phyloP scores from a whole-genome alignment of 2,329 filamentous ascomycete species.

The Magnaporthiopsis poae region DNA sequence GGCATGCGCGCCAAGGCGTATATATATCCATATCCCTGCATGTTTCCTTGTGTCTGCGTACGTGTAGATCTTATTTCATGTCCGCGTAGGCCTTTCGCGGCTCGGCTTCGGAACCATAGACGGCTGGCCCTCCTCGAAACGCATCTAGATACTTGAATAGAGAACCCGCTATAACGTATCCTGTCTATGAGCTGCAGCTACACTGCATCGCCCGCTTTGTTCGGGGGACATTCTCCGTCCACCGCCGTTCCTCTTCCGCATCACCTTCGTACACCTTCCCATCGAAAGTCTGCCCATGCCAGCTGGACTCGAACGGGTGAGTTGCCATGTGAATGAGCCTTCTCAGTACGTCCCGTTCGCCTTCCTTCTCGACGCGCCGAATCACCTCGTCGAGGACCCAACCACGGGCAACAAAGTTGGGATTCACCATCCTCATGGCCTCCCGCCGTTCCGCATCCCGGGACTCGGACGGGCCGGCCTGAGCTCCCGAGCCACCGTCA shows the following conservation, averaged over 20 bases:
- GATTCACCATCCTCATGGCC: conserved; percentile 80
- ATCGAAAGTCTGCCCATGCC: conserved; percentile 45
- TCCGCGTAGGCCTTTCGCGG: not conserved
- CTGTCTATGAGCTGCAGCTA: conserved; percentile 74
- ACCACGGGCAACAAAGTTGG: conserved; percentile 79
- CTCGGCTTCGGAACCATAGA: too few relatives aligned
- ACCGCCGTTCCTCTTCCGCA: conserved; percentile 66
- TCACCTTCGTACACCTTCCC: conserved; percentile 46
- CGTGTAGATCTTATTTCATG: not conserved
- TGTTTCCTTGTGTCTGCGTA: not conserved
- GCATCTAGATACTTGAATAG: not conserved
- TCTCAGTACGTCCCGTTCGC: conserved; percentile 68
- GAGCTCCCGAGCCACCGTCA: conserved; percentile 9
- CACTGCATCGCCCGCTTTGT: conserved; percentile 77
- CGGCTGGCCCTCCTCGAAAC: too few relatives aligned
- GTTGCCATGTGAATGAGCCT: conserved; percentile 74
- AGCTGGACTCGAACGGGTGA: conserved; percentile 72
- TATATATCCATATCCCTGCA: not conserved
- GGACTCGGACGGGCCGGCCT: not conserved
- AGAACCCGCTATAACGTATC: not conserved
- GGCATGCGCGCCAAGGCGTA: not conserved
- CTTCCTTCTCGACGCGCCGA: conserved; percentile 71
- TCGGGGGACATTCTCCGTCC: conserved; percentile 75
- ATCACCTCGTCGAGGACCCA: conserved; percentile 96
- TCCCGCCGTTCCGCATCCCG: conserved; percentile 52